Percentiles rank a stretch among this genome's conserved stretches.
Conservation (phyloP, 495 filamentous ascomycete genomes). For the Hyaloscypha hepaticicola region DNA sequence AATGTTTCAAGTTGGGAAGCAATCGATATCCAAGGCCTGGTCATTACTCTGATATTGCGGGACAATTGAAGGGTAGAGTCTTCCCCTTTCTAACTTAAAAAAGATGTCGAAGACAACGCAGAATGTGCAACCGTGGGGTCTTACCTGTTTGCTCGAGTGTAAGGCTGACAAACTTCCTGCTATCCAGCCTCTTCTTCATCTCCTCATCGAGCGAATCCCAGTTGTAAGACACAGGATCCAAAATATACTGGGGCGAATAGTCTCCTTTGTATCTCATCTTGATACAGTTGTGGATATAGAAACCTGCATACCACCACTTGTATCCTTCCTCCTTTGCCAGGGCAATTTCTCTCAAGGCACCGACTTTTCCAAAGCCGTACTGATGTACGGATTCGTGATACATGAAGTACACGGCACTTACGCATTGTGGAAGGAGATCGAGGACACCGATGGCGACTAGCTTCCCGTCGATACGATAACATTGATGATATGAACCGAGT, state of each 20-base stretch:
- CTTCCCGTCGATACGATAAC: constrained; percentile 86
- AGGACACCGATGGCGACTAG: constrained; percentile 87
- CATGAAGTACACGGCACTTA: constrained; percentile 94
- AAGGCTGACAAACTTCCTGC: constrained; percentile 66
- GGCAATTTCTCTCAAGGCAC: constrained; percentile 80
- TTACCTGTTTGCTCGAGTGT: constrained; percentile 44
- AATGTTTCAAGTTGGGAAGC: too few species aligned
- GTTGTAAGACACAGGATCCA: constrained; percentile 71
- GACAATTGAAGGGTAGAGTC: not conserved
- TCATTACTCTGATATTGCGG: too few species aligned
- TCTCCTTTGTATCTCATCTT: constrained; percentile 92
- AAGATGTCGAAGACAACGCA: not conserved
- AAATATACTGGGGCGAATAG: constrained; percentile 78
- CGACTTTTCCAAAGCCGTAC: constrained; percentile 84
- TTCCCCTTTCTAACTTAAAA: not conserved
- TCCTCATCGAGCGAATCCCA: constrained; percentile 77
- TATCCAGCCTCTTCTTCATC: constrained; percentile 60
- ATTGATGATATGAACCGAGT: constrained; percentile 92
- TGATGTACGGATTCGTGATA: constrained; percentile 81
- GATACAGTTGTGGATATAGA: constrained; percentile 56
- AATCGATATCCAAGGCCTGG: too few species aligned
- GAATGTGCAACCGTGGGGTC: not conserved
- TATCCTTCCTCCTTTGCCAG: constrained; percentile 75
- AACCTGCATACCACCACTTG: constrained; percentile 52
- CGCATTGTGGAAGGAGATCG: constrained; percentile 80